Evolutionary conservation across 192 early-diverging fungal genomes (phyloP).

Genomic region (Pilobolus umbonatus): DNA sequence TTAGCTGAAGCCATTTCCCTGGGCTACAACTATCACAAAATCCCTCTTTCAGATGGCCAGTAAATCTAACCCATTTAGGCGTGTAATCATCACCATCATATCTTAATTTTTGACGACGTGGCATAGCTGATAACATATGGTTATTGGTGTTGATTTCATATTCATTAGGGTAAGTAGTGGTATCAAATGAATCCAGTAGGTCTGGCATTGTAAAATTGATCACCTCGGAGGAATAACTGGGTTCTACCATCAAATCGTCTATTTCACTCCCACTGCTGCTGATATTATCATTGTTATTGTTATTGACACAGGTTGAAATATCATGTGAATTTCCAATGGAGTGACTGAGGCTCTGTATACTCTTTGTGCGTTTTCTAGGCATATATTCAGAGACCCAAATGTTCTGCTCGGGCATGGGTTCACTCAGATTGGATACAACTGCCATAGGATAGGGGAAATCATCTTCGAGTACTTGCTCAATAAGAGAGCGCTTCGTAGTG

Average conservation of each 20-base stretch:
- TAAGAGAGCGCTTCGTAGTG: not conserved
- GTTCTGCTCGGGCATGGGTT: slow-evolving; percentile 15
- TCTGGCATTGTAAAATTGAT: not conserved
- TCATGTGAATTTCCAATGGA: too few relatives aligned
- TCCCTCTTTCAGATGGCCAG: slow-evolving; percentile 75
- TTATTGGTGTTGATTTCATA: not conserved
- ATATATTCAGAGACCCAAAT: too few relatives aligned
- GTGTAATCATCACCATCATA: slow-evolving; percentile 76
- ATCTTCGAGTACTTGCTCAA: not conserved
- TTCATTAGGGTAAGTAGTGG: not conserved
- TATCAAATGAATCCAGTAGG: not conserved
- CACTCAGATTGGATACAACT: slow-evolving; percentile 6
- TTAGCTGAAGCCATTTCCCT: slow-evolving; percentile 84
- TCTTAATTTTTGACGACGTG: slow-evolving; percentile 64
- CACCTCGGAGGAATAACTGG: not conserved
- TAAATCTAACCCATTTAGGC: slow-evolving; percentile 73
- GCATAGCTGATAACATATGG: slow-evolving; percentile 26
- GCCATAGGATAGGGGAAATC: slow-evolving; percentile 3
- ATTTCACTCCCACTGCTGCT: too few relatives aligned
- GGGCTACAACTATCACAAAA: slow-evolving; percentile 77
- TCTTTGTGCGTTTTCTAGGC: too few relatives aligned
- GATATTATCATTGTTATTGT: too few relatives aligned
- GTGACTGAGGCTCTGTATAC: too few relatives aligned
- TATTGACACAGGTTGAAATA: not conserved
- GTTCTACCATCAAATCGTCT: not conserved